Base-by-base conservation (phyloP, 2,329 filamentous ascomycete species). In the Fonsecaea pugnacius region DNA sequence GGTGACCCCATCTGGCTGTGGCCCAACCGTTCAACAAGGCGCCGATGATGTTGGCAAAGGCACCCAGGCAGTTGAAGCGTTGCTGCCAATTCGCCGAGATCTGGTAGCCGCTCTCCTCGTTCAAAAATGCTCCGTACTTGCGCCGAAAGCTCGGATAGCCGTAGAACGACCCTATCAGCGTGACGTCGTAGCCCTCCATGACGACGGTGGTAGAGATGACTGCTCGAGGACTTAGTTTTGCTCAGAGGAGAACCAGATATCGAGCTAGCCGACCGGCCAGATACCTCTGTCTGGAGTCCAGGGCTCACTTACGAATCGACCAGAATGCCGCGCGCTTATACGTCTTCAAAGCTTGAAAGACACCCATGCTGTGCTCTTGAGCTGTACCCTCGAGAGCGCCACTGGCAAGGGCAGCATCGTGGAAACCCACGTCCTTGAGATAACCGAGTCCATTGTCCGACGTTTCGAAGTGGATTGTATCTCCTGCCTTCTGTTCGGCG, bases 1-100 rank as follows among this genome's bases (percentile, higher is more conserved):
- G 77, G 65, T 84, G 82, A 56, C 82, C 82, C 54, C 54, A 67
- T 50, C 50, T 54, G 14, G 53, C n/a, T 3, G 65, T 65, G 16
- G 56, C 53, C 53, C 55, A 65, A 1, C 65, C 65, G 48, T 65
- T 67, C 12, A 65, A 27, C 21, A 67, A 43, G 18, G 59, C 58
- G 16, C 65, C 65, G 46, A 67, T 58, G 58, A 67, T 67, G 50
- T 62, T 62, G 50, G 53, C 62, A 9, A 60, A 32, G 7, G 53
- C 57, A 8, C 51, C 57, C 12, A 59, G 30, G 50, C 38, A 52
- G 32, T 58, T 62, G 52, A 67, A 64, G 6, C 52, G 35, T n/a
- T 57, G 53, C 46, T 87, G 85, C 86, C 85, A 88, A 0, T 80
- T 76, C 0, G 84, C 82, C 1, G 82, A 79, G 21, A 87, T 74